A percentile compares a stretch with the other conserved stretches of the same genome.
Conservation (phyloP, 305 asterid genomes). For the Fraxinus dipetala region DNA sequence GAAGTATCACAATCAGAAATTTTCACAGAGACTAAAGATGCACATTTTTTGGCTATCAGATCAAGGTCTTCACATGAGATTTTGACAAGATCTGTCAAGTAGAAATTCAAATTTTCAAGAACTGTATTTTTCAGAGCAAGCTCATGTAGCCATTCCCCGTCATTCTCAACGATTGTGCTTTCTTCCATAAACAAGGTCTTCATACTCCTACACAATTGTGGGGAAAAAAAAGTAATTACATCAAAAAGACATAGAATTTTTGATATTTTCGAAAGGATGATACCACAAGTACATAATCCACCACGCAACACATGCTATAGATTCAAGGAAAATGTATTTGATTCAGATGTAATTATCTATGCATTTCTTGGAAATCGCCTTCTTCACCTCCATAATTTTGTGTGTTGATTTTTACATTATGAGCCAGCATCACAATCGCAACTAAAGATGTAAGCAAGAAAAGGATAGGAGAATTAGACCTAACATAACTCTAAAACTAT, state of each 20-base stretch:
- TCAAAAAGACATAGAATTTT: not conserved
- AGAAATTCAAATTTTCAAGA: constrained; percentile 74
- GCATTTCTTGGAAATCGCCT: not conserved
- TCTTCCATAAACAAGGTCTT: constrained; percentile 70
- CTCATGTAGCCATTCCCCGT: constrained; percentile 80
- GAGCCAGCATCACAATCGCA: not conserved
- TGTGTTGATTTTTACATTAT: not conserved
- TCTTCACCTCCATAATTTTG: not conserved
- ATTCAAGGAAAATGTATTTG: not conserved
- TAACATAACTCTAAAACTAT: not conserved
- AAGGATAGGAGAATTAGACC: not conserved
- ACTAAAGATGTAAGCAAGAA: not conserved
- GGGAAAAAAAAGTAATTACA: not conserved
- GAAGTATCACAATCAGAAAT: constrained; percentile 62
- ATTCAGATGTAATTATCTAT: not conserved
- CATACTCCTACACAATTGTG: constrained; percentile 49
- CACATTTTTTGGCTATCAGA: constrained; percentile 66
- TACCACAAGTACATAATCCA: not conserved
- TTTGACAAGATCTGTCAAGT: constrained; percentile 54
- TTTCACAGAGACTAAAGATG: constrained; percentile 62
- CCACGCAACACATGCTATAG: not conserved
- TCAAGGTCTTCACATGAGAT: constrained; percentile 57
- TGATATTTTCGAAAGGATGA: not conserved
- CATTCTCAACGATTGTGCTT: constrained; percentile 59
- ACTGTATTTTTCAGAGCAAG: constrained; percentile 61